Base-by-base conservation (phyloP, 2,329 filamentous ascomycete genomes). In the Aschersonia sp. region DNA sequence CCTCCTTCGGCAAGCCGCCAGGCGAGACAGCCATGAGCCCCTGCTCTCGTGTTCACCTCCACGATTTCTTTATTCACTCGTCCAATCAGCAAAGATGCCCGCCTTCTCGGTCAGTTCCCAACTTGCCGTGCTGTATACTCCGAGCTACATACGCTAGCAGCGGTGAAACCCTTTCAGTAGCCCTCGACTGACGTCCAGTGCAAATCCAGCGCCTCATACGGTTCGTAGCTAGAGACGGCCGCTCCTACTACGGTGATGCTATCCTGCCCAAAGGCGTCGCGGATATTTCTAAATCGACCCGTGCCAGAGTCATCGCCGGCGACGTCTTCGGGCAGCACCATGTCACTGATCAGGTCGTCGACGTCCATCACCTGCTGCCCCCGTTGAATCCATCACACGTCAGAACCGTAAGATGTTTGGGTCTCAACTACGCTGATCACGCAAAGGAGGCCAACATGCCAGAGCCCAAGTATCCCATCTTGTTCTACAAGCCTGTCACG, bases 161-260 rank as follows among this genome's bases (percentile, higher is more conserved):
- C 22, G 22, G 22, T 22, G 22, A 22, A 22, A 22, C 22, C 22
- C 22, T 22, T 22, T 22, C 22, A 22, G 22, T 4, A 22, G 22
- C 22, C 22, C 22, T 22, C 22, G 22, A 22, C 22, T 22, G 22
- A 22, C 22, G 22, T 22, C 22, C 8, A 37, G 12, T 37, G 12
- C 8, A 37, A 37, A 9, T 37, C 8, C 57, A 86, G 79, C 78
- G 81, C 57, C 79, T 88, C 40, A 69, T 88, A 54, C 80, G 84
- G 47, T 88, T 87, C 65, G 73, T 86, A 7, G 79, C 82, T 56
- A 78, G 74, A 55, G 80, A 87, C 57, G 83, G 83, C 60, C 70
- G 71, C 48, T 73, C 76, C 37, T 83, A 85, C 63, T 85, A 86
- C 53, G 85, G 84, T 55, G 82, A 88, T 64, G 83, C 84, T 51